Base-by-base conservation (phyloP, 768 basidiomycete species). In the Royoungia palumana region DNA sequence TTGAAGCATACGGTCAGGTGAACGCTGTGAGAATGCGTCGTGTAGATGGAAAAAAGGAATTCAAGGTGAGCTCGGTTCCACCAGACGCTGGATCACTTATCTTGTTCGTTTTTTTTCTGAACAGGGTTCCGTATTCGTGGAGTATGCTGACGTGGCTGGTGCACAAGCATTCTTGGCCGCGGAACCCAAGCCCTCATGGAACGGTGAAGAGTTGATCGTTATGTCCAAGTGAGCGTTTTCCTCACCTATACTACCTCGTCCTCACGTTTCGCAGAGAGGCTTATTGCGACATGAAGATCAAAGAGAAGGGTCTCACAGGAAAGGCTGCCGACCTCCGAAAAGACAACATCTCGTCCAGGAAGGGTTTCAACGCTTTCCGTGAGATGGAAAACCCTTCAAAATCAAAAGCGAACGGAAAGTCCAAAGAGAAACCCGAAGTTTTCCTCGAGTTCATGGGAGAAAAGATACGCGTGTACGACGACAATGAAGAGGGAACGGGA, bases 281-380 rank as follows among this genome's bases (percentile, higher is more conserved):
- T 8, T 96, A 96, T 66, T 92, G 92, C 59, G 83, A 91, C 56
- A 94, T 94, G 93, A 97, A 96, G 72, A 88, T 94, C 68, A 86
- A 90, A 66, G 90, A 95, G 70, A 94, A 96, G 69, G 92, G 91
- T 10, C 77, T 96, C 38, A 82, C 77, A 1, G 87, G 87, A 22
- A 88, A 82, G 57, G 78, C 81, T 14, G 85, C 86, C 13, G 72
- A 73, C 37, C 69, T 79, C 54, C 78, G 82, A 54, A 79, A 77
- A 51, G 81, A 85, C 36, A 63, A 65, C 39, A 77, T 84, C 44
- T 69, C 76, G 5, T 72, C 71, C 35, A 69, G 69, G 17, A 70
- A 70, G 11, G 84, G 84, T 11, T 93, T 93, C 70, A 85, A 92
- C 60, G 90, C 90, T 14, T 93, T 93, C 74, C 75, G 75, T 45